phyloP scores from a whole-genome alignment of 1,139 yeast genomes.

The Candida neerlandica region DNA sequence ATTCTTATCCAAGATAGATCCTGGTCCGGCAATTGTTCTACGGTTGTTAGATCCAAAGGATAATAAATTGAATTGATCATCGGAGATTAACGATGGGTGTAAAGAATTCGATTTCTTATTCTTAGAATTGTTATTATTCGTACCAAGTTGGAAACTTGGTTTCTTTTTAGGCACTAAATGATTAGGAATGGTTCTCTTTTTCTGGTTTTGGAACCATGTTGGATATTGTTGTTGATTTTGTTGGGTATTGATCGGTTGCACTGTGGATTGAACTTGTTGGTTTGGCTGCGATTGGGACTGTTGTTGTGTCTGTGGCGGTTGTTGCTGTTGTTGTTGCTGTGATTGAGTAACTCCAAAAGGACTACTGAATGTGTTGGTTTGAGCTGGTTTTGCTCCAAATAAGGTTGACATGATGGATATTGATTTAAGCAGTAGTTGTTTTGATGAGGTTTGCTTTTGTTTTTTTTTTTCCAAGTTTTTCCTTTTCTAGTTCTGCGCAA shows the following conservation, averaged over 20 bases:
- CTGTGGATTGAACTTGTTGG: conserved; percentile 1
- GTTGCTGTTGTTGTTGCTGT: conserved; percentile 7
- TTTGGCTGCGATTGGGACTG: conserved; percentile 6
- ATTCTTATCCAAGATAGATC: conserved; percentile 12
- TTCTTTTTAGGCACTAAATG: conserved; percentile 49
- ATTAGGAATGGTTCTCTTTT: conserved; percentile 61
- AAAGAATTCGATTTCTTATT: conserved; percentile 9
- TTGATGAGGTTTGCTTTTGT: neutral
- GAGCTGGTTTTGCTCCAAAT: conserved; percentile 10
- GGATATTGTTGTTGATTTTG: conserved; percentile 27
- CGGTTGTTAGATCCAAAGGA: conserved; percentile 38
- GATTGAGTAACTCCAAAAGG: neutral
- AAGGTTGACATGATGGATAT: conserved; percentile 10
- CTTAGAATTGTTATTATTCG: conserved; percentile 16
- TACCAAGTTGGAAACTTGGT: conserved; percentile 42
- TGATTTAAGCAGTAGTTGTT: neutral
- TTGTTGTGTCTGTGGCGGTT: conserved; percentile 6
- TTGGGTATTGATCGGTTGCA: conserved; percentile 1
- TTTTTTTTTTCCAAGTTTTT: neutral
- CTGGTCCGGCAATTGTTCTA: conserved; percentile 15
- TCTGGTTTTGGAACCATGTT: conserved; percentile 57
- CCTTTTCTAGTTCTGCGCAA: neutral
- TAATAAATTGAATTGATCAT: conserved; percentile 36
- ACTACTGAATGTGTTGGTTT: neutral
- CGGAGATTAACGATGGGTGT: conserved; percentile 13